Base-by-base conservation (phyloP, 2,329 filamentous ascomycete genomes). In the Cytospora chrysosperma region DNA sequence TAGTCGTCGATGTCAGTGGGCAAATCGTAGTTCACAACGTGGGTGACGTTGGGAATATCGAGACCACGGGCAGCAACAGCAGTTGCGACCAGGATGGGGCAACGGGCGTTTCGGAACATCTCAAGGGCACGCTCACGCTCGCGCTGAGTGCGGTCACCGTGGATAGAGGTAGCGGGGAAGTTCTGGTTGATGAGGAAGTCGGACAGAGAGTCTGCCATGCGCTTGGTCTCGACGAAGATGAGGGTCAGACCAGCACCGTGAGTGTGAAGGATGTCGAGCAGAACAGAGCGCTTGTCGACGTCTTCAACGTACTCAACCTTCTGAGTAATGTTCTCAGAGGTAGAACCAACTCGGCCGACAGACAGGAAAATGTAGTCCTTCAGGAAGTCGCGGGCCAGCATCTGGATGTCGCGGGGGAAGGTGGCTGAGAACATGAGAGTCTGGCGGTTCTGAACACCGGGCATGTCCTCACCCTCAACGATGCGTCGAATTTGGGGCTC, bases 341-440 rank as follows among this genome's bases (percentile, higher is more conserved):
- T 98, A 58, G 95, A 98, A 79, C 95, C 95, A 65, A 98, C 95
- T 86, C 95, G 94, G 73, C 94, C 95, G 70, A 99, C 95, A 19
- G 95, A 99, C 73, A 99, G 85, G 88, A 99, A 99, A 74, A 99
- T 88, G 82, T 99, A 99, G 76, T 99, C 95, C 84, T 96, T 97
- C 75, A 99, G 82, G 86, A 99, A 99, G 77, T 99, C 95, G 74
- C 95, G 90, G 66, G 95, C 95, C 65, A 99, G 90, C 91, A 98
- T 96, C 85, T 99, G 95, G 64, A 99, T 99, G 77, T 99, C 95
- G 72, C 94, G 92, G 66, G 95, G 95, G 87, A 99, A 99, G 67
- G 95, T 99, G 77, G 95, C 95, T 49, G 95, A 99, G 78, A 99
- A 99, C 95, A 99, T 99, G 83, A 99, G 94, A 61, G 95, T 99